Base-by-base conservation (phyloP, 2,329 filamentous ascomycete genomes). In the Phaeosphaeria sp. region DNA sequence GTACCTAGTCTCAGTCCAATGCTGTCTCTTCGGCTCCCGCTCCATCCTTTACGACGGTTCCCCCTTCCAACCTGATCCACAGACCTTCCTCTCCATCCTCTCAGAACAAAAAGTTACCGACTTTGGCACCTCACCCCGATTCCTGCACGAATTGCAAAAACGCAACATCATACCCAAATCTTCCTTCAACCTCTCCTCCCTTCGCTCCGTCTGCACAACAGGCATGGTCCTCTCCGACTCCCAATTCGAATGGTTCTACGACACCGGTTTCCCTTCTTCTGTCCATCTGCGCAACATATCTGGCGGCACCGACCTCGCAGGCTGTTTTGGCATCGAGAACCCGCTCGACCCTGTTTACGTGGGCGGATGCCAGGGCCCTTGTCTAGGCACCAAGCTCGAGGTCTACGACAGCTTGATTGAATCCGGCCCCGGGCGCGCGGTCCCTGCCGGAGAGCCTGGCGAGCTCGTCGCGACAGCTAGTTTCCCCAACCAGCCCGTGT, bases 191-290 rank as follows among this genome's bases (percentile, higher is more conserved):
- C 76, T 96, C 30, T 85, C 84, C 7, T 77, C 75, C 6, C 79
- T 96, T 23, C 79, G 80, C 25, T 75, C 81, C 2, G 90, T 94
- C 27, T 87, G 83, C 0, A 89, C 85, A 52, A 96, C 92, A 0
- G 92, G 92, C 3, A 94, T 94, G 90, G 91, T 95, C 0, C 82
- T 95, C 2, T 87, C 90, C 0, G 87, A 93, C 49, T 85, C 89
- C 41, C 80, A 92, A 33, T 94, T 93, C 70, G 88, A 92, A 71
- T 96, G 92, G 91, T 87, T 89, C 75, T 89, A 93, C 72, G 89
- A 92, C 64, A 78, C 81, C 7, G 90, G 83, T 0, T 96, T 96
- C 72, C 89, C 90, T 0, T 60, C 80, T 0, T 79, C 82, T 46
- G 84, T 88, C 0, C 90, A 92, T 22, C 80, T 96, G 1, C 83